Evolutionary conservation across 1,284 basidiomycete genomes (phyloP), one percentile per base, ranked within the genome.

Genomic region (Boletus nobilissimus): DNA sequence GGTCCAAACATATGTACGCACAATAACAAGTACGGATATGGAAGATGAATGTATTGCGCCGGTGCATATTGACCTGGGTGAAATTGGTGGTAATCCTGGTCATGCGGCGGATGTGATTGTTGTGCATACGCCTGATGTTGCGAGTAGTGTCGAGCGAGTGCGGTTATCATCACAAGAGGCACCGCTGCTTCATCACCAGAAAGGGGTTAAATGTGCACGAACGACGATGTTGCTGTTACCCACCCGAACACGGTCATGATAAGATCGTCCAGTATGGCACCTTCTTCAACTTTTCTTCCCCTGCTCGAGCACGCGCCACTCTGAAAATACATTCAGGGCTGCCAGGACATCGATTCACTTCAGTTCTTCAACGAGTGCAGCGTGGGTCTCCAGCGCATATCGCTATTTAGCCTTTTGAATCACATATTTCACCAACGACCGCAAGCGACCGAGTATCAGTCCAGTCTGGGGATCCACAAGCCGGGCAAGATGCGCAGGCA

Each of bases 371-470:
- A 91, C 85, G 40, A 96, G 87, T 29, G 86, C 85, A 60, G 91
- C 91, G 75, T 94, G 92, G 80, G 94, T 90, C 76, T 92, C 88
- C 36, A 92, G 77, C 19, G 90, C 92, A 82, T 91, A 94, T 39
- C 86, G 86, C 81, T 92, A 89, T 82, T 95, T 95, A 5, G 95
- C 94, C 82, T 96, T 96, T 88, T 91, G 92, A 43, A 95, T 81
- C n/a, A 96, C 86, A 83, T 96, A 96, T 86, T 90, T 91, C 40
- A 91, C 91, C 87, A 93, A 91, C 51, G 88, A 87, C 1, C 90
- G 92, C 36, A 92, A 87, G 29, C 93, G 89, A 6, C 93, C 93
- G 79, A 90, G 83, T 24, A 95, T 90, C 38, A 91, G 85, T 2
- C 91, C 91, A 0, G 92, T 94, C 39, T 85, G 85, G 0, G 91